Evolutionary conservation across 306 rosid genomes (phyloP).

Genomic region (Castanea sativa): DNA sequence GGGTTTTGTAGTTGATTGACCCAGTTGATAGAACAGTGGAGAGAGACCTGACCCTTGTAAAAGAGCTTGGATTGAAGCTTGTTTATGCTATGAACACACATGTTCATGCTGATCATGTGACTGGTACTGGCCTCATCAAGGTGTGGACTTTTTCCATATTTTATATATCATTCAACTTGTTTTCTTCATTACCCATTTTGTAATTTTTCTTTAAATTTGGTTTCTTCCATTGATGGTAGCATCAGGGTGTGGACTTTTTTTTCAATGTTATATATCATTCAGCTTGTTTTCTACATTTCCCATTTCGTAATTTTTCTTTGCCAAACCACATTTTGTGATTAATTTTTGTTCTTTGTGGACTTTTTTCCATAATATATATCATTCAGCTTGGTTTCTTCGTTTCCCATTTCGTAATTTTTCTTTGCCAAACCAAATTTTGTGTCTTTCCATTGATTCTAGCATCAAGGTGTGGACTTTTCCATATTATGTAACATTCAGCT

Average conservation of each 20-base stretch:
- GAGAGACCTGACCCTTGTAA: constrained; percentile 72
- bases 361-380: background rate
- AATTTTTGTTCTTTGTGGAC: background rate
- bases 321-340: background rate
- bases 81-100: constrained; percentile 89
- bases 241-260: constrained; percentile 48
- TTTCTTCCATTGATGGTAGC: too few relatives aligned
- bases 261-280: background rate
- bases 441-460: too few relatives aligned
- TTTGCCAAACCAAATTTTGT: background rate
- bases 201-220: too few relatives aligned
- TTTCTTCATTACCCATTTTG: too few relatives aligned
- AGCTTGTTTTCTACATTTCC: too few relatives aligned
- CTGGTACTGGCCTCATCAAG: constrained; percentile 92
- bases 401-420: too few relatives aligned
- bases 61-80: constrained; percentile 70
- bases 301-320: too few relatives aligned
- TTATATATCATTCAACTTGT: background rate
- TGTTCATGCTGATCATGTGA: constrained; percentile 98
- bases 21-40: constrained; percentile 92
- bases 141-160: constrained; percentile 24
- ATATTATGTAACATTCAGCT: background rate
- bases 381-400: too few relatives aligned
- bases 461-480: background rate
- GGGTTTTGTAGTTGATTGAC: constrained; percentile 69